These are phyloP conservation scores for Fusarium continuum DNA, from an alignment of 2,329 filamentous ascomycete species.

Conservation along the genomic window DNA sequence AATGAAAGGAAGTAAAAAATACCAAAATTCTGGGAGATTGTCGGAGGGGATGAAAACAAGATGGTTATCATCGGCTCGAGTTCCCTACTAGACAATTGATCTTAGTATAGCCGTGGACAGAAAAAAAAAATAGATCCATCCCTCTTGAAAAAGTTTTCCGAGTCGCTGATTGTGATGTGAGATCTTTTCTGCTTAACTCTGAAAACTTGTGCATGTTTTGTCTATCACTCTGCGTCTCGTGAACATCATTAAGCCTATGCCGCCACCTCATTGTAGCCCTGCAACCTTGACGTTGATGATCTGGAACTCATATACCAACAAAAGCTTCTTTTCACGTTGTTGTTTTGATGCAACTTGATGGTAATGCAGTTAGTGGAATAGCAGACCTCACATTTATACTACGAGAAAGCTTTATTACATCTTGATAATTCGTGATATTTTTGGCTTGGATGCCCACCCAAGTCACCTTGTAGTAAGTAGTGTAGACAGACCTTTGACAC, in stretches of 20 bases:
- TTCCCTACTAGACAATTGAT: conserved; percentile 34
- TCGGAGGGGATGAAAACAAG: conserved; percentile 38
- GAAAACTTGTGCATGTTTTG: no score
- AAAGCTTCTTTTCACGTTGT: no score
- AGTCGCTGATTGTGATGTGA: background rate
- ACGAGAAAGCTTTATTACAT: background rate
- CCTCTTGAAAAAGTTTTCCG: conserved; percentile 25
- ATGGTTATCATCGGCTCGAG: conserved; percentile 34
- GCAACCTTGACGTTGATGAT: no score
- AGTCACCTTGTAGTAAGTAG: no score
- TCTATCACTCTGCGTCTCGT: no score
- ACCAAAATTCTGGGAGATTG: conserved; percentile 40
- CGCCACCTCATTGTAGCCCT: no score
- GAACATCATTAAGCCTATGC: no score
- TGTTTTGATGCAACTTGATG: no score
- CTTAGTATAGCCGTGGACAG: conserved; percentile 41
- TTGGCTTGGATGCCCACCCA: background rate
- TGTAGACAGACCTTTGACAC: background rate
- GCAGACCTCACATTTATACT: background rate
- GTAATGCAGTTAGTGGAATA: background rate
- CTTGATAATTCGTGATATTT: conserved; percentile 6
- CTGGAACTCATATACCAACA: no score
- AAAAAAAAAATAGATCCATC: conserved; percentile 40
- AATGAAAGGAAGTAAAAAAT: conserved; percentile 38
- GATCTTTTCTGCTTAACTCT: no score